Evolutionary conservation across 345 rosid species (phyloP).

Genomic region (Eucalyptus polybractea): DNA sequence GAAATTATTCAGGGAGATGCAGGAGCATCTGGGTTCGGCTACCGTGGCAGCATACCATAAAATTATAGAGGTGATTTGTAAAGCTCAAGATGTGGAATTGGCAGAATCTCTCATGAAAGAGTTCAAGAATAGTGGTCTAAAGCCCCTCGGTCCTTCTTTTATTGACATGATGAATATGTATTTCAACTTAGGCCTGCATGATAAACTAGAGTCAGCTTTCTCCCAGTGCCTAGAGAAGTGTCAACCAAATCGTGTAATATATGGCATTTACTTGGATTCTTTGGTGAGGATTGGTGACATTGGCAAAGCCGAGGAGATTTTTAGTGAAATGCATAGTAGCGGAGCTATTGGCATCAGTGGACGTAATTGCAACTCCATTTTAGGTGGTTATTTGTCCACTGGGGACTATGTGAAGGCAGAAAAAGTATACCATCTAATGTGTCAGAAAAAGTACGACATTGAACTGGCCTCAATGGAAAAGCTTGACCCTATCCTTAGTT

Average conservation of each 20-base stretch:
- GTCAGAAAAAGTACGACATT: constrained; percentile 50
- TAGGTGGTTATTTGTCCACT: constrained; percentile 42
- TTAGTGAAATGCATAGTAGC: constrained; percentile 33
- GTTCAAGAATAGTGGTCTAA: constrained; percentile 48
- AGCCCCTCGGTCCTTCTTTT: constrained; percentile 54
- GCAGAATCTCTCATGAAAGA: constrained; percentile 59
- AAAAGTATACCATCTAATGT: constrained; percentile 57
- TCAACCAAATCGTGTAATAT: constrained; percentile 46
- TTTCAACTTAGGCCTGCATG: constrained; percentile 37
- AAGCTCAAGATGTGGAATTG: constrained; percentile 32
- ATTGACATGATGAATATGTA: constrained; percentile 44
- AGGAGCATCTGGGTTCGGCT: constrained; percentile 35
- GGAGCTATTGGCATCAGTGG: constrained; percentile 39
- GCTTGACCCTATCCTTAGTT: constrained; percentile 46
- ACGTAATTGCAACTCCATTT: constrained; percentile 51
- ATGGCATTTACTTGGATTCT: constrained; percentile 59
- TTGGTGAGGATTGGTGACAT: constrained; percentile 41
- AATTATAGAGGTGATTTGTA: constrained; percentile 51
- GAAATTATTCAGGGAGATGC: constrained; percentile 55
- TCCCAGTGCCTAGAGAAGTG: constrained; percentile 46
- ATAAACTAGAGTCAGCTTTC: constrained; percentile 43
- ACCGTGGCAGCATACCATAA: constrained; percentile 63
- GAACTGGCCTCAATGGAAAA: constrained; percentile 45
- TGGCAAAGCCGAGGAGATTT: constrained; percentile 53
- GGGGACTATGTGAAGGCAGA: constrained; percentile 48